phyloP scores from a whole-genome alignment of 2,329 filamentous ascomycete genomes.

The Pseudodiploospora longispora region DNA sequence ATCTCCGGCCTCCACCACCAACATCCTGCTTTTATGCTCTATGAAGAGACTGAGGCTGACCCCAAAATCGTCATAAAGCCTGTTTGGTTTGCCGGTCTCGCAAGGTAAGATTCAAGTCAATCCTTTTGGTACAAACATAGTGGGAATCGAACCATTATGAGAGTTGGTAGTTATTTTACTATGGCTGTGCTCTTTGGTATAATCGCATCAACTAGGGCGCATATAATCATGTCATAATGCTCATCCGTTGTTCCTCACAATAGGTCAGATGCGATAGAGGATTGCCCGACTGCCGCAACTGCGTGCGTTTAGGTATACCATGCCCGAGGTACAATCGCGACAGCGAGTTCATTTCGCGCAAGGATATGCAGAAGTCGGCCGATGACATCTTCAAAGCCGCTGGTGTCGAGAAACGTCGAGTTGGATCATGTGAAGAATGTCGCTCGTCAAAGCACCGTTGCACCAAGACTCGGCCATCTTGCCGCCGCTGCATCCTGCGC shows the following conservation, averaged over 20 bases:
- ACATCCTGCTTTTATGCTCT: no score
- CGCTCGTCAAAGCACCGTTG: constrained; percentile 19
- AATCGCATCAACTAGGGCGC: no score
- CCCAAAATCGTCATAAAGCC: background rate
- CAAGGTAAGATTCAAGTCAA: constrained; percentile 3
- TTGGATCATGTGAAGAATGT: constrained; percentile 21
- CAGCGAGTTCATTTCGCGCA: constrained; percentile 12
- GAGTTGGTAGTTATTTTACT: background rate
- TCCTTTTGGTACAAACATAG: no score
- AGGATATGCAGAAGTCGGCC: constrained; percentile 15
- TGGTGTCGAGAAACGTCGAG: constrained; percentile 19
- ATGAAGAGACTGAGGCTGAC: no score
- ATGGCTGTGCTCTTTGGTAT: background rate
- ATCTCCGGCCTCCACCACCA: no score
- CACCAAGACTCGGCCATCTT: constrained; percentile 17
- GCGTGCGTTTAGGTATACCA: constrained; percentile 15
- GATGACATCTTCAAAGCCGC: constrained; percentile 19
- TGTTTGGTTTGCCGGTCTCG: constrained; percentile 11
- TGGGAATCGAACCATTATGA: no score
- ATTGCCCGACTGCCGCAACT: constrained; percentile 11
- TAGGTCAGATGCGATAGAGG: constrained; percentile 19
- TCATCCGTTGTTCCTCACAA: background rate
- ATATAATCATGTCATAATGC: no score
- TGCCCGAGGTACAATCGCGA: constrained; percentile 17
- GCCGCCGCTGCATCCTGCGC: constrained; percentile 17